Evolutionary conservation across 345 rosid species (phyloP).

Genomic region (Arabis alpina): DNA sequence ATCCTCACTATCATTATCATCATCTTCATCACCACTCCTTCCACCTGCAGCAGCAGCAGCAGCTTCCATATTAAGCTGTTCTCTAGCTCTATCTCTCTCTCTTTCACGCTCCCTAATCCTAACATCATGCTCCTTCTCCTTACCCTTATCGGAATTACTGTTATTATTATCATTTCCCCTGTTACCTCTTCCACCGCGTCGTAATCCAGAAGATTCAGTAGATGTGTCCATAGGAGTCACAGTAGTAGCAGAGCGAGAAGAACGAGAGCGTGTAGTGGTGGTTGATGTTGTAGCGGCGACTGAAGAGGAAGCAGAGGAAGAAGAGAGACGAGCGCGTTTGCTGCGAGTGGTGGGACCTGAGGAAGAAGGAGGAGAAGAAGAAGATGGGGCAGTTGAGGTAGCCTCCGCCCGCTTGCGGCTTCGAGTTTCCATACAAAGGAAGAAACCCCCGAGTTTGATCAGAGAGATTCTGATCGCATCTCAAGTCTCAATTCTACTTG

Average conservation of each 20-base stretch:
- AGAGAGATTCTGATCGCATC: conserved; percentile 71
- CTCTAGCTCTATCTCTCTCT: conserved; percentile 51
- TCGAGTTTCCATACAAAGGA: conserved; percentile 99
- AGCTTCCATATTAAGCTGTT: conserved; percentile 70
- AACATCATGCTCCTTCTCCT: conserved; percentile 89
- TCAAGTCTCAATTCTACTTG: neutral
- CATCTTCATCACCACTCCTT: conserved; percentile 54
- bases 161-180: conserved; percentile 37
- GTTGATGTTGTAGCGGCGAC: conserved; percentile 8
- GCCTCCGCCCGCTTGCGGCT: conserved; percentile 99
- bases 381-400: conserved; percentile 96
- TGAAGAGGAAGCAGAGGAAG: conserved; percentile 48
- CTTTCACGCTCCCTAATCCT: conserved; percentile 61
- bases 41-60: conserved; percentile 48
- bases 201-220: conserved; percentile 73
- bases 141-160: conserved; percentile 71
- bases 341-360: conserved; percentile 80
- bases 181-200: conserved; percentile 65
- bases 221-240: conserved; percentile 74
- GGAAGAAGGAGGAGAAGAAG: conserved; percentile 51
- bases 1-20: conserved; percentile 88
- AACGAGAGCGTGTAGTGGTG: conserved; percentile 51
- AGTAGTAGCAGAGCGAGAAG: conserved; percentile 42
- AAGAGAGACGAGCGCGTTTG: conserved; percentile 73
- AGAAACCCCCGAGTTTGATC: conserved; percentile 56